Base-by-base conservation (phyloP, 2,329 filamentous ascomycete species). In the Paecilomyces niveus region DNA sequence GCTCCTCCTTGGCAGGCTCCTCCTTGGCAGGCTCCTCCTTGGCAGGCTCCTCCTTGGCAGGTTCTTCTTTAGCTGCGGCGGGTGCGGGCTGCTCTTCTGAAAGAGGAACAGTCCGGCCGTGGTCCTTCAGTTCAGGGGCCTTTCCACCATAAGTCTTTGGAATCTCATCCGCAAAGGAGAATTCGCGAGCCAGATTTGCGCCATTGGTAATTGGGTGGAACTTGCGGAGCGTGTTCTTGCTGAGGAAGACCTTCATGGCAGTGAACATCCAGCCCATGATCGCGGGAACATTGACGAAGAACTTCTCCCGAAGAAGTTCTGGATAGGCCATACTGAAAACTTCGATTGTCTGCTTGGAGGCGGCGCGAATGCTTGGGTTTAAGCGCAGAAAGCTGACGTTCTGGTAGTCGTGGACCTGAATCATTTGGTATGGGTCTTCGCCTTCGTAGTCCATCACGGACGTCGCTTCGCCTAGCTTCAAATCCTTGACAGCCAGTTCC, bases 391-490 rank as follows among this genome's bases (percentile, higher is more conserved):
- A 96, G 69, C 87, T 90, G 71, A 96, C 87, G 62, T 86, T 87
- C 66, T 89, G 85, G 80, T 97, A 97, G 79, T 97, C 93, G 77
- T 97, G 93, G 29, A 97, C 86, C 76, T 97, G 92, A 67, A 90
- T 83, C 79, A 95, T 92, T 75, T 93, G 90, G 78, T 96, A 95
- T 0, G 89, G 90, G 70, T 97, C 93, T 9, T 81, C 76, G 15
- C 82, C 83, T 35, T 79, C 68, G 64, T 84, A 79, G 33, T 79
- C 78, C 62, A 85, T 87, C 58, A 90, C 87, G 1, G 88, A 86
- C 8, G 85, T 91, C 55, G 90, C 89, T 26, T 83, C 80, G 21
- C 81, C 71, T 62, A 97, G 82, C 63, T 86, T 81, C 57, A 97
- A 85, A 62, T 90, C 86, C 62, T 85, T 82, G 53, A 97, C 80